phyloP scores from a whole-genome alignment of 495 filamentous ascomycete genomes.

The Hypoxylon rickii region DNA sequence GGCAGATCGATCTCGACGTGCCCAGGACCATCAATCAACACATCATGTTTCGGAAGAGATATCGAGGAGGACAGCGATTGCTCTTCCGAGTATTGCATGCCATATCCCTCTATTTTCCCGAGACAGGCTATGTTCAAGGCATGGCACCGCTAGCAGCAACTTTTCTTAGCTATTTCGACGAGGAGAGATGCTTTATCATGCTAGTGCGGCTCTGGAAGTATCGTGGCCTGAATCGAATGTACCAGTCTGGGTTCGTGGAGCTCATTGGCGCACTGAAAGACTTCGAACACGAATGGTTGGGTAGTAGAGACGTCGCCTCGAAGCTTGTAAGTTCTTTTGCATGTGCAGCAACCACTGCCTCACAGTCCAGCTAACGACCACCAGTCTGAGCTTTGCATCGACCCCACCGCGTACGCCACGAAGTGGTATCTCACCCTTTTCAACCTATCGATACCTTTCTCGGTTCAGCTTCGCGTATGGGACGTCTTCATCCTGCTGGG shows the following conservation, averaged over 20 bases:
- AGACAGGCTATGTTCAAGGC: conserved; percentile 94
- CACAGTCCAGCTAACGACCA: conserved; percentile 15
- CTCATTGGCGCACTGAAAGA: conserved; percentile 87
- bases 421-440: conserved; percentile 98
- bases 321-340: conserved; percentile 69
- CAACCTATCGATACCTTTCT: conserved; percentile 95
- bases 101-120: conserved; percentile 87
- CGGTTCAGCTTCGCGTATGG: conserved; percentile 97
- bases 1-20: conserved; percentile 97
- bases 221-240: conserved; percentile 83
- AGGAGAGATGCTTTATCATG: conserved; percentile 94
- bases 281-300: conserved; percentile 86
- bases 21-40: conserved; percentile 93
- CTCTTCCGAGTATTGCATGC: conserved; percentile 92
- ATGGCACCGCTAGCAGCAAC: conserved; percentile 96
- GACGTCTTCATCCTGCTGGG: conserved; percentile 98
- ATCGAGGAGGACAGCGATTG: conserved; percentile 87
- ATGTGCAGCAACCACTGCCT: background rate
- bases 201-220: conserved; percentile 88
- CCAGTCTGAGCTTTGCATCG: conserved; percentile 77
- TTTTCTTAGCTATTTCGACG: conserved; percentile 93
- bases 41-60: conserved; percentile 95
- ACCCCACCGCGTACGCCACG: conserved; percentile 90
- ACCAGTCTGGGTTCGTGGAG: conserved; percentile 80
- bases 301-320: conserved; percentile 69